Conservation (phyloP, 2,329 filamentous ascomycete genomes). For the Colletotrichum sp. region DNA sequence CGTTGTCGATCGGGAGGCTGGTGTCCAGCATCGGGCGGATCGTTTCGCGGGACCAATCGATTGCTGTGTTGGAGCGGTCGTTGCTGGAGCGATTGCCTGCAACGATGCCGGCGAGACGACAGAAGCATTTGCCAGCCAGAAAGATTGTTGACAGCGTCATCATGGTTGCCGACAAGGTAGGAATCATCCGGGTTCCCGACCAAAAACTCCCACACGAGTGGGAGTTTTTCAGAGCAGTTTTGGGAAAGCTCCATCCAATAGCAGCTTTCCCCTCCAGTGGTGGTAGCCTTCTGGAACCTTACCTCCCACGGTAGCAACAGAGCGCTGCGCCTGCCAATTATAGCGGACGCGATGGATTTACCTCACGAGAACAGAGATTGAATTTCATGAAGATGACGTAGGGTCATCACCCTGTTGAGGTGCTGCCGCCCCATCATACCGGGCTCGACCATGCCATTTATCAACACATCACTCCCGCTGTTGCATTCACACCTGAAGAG, state of each 20-base stretch:
- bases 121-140: too few relatives aligned
- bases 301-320: neutral
- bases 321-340: neutral
- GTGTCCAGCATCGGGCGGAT: too few relatives aligned
- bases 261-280: neutral
- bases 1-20: too few relatives aligned
- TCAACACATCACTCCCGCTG: neutral
- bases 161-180: too few relatives aligned
- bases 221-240: neutral
- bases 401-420: neutral
- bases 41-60: too few relatives aligned
- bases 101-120: too few relatives aligned
- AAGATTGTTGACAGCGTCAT: too few relatives aligned
- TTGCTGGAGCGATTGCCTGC: too few relatives aligned
- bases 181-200: too few relatives aligned
- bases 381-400: neutral
- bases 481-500: neutral
- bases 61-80: too few relatives aligned
- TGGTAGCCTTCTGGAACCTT: neutral
- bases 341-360: neutral
- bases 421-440: neutral
- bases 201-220: neutral
- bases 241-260: neutral
- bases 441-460: neutral
- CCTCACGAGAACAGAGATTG: neutral